Evolutionary conservation across 2,329 filamentous ascomycete genomes (phyloP).

Genomic region (Botryotinia narcissicola): DNA sequence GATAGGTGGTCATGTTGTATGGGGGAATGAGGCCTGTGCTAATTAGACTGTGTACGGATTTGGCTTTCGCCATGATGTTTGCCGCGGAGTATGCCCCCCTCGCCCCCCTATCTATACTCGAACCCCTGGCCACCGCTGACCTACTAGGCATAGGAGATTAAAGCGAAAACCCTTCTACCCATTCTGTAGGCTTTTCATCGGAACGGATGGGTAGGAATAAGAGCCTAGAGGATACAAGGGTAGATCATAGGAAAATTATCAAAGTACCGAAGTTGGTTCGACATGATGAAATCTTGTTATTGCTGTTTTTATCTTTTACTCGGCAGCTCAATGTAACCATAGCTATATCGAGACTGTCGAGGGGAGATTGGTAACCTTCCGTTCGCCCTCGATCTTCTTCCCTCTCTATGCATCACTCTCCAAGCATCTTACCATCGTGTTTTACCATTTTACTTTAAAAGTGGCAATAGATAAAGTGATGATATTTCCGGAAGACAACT

Average conservation of each 20-base stretch:
- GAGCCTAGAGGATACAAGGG: background rate
- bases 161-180: background rate
- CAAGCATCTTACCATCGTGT: background rate
- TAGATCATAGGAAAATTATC: background rate
- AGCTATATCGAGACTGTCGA: background rate
- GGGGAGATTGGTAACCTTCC: background rate
- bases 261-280: conserved; percentile 2
- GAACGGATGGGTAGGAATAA: background rate
- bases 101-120: background rate
- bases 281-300: background rate
- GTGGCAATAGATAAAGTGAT: background rate
- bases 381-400: background rate
- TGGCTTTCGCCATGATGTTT: conserved; percentile 1
- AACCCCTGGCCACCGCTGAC: background rate
- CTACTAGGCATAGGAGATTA: conserved; percentile 9
- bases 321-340: background rate
- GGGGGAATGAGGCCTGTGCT: conserved; percentile 8
- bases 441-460: background rate
- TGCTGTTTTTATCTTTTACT: background rate
- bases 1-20: background rate
- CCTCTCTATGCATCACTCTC: background rate
- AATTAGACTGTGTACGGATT: background rate
- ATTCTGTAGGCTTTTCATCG: background rate
- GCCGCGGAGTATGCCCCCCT: background rate
- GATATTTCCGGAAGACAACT: background rate